Conservation (phyloP, 2,329 filamentous ascomycete species). For the Penicillium occitanis region DNA sequence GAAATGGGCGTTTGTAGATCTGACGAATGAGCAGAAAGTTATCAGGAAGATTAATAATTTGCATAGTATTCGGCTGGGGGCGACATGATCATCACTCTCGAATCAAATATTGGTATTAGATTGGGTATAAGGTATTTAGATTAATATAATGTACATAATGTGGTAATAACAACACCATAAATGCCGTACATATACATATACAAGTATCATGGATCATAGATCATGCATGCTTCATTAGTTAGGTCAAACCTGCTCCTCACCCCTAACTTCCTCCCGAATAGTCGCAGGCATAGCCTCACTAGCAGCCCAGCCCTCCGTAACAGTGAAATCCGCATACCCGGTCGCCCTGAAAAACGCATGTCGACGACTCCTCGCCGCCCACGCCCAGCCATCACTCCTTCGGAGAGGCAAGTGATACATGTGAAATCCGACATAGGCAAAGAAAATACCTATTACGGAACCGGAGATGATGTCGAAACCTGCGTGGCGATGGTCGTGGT, state of each 20-base stretch:
- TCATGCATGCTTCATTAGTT: background rate
- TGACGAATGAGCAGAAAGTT: constrained; percentile 31
- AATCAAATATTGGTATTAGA: background rate
- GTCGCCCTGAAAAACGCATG: constrained; percentile 61
- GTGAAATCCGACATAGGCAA: constrained; percentile 73
- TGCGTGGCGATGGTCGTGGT: constrained; percentile 84
- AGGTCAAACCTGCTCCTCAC: constrained; percentile 2
- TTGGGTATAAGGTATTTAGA: background rate
- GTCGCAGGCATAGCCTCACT: constrained; percentile 13
- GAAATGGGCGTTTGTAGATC: constrained; percentile 35
- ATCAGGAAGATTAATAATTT: constrained; percentile 32
- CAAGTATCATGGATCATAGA: background rate
- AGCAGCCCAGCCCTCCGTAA: constrained; percentile 31
- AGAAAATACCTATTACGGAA: constrained; percentile 71
- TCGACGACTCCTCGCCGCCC: constrained; percentile 72
- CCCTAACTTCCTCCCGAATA: background rate
- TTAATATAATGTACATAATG: background rate
- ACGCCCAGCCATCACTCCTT: constrained; percentile 82
- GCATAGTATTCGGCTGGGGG: constrained; percentile 31
- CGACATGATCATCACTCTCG: constrained; percentile 13
- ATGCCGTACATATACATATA: background rate
- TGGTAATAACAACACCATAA: background rate
- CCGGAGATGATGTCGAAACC: constrained; percentile 91
- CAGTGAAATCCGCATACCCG: constrained; percentile 35
- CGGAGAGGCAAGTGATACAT: constrained; percentile 81